Evolutionary conservation across 306 rosid genomes (phyloP).

Genomic region (Fragaria nilgerrensis): DNA sequence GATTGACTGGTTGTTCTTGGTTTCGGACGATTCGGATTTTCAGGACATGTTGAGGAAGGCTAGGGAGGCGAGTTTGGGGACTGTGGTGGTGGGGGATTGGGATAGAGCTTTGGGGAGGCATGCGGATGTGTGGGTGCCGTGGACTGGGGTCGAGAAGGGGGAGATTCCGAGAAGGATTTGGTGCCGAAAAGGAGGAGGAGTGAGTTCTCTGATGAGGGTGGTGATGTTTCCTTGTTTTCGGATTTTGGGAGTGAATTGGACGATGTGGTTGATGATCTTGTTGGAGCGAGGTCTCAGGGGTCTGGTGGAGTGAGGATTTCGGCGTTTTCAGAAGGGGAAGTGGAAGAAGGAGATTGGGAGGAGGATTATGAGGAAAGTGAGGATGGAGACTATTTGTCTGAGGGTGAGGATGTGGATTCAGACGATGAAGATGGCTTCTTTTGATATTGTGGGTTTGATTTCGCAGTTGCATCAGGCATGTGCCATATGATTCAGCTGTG

Average conservation of each 20-base stretch:
- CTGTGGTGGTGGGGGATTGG: conserved; percentile 82
- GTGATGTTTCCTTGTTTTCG: conserved; percentile 34
- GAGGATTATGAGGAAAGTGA: conserved; percentile 38
- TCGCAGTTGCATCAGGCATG: conserved; percentile 1
- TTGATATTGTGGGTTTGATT: conserved; percentile 26
- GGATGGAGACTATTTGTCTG: neutral
- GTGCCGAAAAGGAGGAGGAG: conserved; percentile 34
- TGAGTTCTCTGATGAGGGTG: conserved; percentile 34
- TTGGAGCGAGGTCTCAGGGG: conserved; percentile 24
- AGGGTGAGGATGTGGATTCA: conserved; percentile 33
- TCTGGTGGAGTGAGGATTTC: conserved; percentile 42
- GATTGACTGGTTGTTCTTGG: conserved; percentile 76
- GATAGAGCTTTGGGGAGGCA: conserved; percentile 66
- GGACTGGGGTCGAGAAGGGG: conserved; percentile 81
- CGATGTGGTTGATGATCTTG: conserved; percentile 49
- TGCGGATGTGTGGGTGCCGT: conserved; percentile 90
- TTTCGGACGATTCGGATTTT: conserved; percentile 82
- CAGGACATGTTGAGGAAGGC: conserved; percentile 79
- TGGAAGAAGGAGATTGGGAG: conserved; percentile 29
- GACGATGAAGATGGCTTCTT: conserved; percentile 41
- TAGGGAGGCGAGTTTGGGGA: conserved; percentile 62
- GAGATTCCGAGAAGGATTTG: conserved; percentile 50
- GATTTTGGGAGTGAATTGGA: conserved; percentile 36
- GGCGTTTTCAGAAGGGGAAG: conserved; percentile 51
- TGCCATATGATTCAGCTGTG: conserved; percentile 15